phyloP scores from a whole-genome alignment of 164 flowering plant genomes.

The Hamamelis virginiana region DNA sequence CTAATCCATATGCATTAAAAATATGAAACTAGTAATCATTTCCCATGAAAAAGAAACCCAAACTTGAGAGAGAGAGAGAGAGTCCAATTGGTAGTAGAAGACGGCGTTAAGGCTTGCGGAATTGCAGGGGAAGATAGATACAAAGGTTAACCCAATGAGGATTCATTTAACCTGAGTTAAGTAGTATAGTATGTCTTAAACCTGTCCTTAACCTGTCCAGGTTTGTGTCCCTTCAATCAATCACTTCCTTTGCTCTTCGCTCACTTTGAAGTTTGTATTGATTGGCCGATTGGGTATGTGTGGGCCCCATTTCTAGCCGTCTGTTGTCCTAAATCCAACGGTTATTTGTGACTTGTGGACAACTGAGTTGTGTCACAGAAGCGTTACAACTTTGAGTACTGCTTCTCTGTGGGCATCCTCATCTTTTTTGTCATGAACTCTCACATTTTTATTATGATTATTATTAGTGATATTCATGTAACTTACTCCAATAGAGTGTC shows the following conservation, averaged over 20 bases:
- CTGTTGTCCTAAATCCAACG: background rate
- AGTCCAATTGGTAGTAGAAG: constrained; percentile 23
- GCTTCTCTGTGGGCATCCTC: too few relatives aligned
- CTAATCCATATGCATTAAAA: constrained; percentile 22
- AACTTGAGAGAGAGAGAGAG: constrained; percentile 13
- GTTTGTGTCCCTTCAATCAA: background rate
- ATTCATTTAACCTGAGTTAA: background rate
- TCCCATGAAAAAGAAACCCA: constrained; percentile 13
- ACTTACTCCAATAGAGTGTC: too few relatives aligned
- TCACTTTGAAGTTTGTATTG: background rate
- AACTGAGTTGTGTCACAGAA: too few relatives aligned
- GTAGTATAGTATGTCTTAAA: too few relatives aligned
- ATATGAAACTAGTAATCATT: constrained; percentile 1
- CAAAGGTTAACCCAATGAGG: too few relatives aligned
- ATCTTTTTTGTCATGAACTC: too few relatives aligned
- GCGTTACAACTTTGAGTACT: too few relatives aligned
- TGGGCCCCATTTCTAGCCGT: background rate
- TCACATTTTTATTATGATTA: too few relatives aligned
- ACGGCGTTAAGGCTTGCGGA: constrained; percentile 28
- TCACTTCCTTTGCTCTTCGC: background rate
- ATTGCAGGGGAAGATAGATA: constrained; percentile 12
- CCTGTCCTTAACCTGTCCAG: background rate
- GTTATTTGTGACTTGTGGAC: background rate
- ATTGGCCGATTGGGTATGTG: background rate
- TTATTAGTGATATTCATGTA: too few relatives aligned